Percentiles rank a stretch among this genome's conserved stretches.
These are phyloP conservation scores for Aspergillus conjunctus DNA, from an alignment of 495 filamentous ascomycete species.

Conservation along the genomic window DNA sequence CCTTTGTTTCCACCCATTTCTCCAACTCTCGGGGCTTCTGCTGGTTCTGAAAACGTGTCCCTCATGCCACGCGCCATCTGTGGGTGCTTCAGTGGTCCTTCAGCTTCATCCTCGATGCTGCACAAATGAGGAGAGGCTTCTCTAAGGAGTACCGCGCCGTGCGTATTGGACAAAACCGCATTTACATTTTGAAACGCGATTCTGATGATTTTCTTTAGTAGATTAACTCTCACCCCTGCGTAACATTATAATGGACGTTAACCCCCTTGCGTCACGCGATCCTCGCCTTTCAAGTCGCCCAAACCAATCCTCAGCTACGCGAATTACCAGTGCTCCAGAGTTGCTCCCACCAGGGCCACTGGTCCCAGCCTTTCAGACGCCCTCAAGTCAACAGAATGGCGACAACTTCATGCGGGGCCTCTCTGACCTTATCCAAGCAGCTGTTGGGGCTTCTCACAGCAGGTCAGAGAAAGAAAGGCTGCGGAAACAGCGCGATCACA, in stretches of 20 bases:
- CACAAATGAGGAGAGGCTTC: background rate
- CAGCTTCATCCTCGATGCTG: background rate
- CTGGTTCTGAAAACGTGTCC: background rate
- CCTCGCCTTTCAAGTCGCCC: conserved; percentile 14
- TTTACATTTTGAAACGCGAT: background rate
- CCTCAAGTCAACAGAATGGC: background rate
- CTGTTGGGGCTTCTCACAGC: conserved; percentile 14
- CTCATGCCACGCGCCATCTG: background rate
- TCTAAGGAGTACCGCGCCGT: background rate
- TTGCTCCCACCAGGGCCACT: background rate
- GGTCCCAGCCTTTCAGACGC: background rate
- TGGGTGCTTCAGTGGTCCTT: background rate
- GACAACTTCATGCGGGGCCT: conserved; percentile 24
- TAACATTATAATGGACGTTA: conserved; percentile 6
- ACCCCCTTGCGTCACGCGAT: conserved; percentile 11
- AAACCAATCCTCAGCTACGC: background rate
- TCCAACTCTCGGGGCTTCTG: background rate
- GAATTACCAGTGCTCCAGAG: conserved; percentile 5
- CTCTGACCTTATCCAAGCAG: conserved; percentile 27
- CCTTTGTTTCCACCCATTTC: background rate
- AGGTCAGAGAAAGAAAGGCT: conserved; percentile 29
- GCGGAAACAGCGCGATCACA: conserved; percentile 24
- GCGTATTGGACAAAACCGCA: background rate
- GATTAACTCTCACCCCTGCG: background rate
- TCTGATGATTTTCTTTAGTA: background rate